A percentile compares a stretch with the other conserved stretches of the same genome.
Conservation (phyloP, 805 yeast species). For the Candida awuae region DNA sequence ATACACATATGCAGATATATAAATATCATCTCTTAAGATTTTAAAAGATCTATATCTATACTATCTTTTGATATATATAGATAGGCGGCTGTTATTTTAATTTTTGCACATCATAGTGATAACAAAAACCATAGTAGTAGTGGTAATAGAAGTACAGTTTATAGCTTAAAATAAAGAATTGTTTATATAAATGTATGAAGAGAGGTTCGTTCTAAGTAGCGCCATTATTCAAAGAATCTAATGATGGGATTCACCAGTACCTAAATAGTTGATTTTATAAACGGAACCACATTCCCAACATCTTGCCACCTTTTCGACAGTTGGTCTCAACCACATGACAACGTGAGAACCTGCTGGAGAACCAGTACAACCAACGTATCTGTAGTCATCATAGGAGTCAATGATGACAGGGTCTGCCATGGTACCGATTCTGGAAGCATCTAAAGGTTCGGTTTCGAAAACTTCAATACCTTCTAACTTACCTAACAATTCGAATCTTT, state of each 20-base stretch:
- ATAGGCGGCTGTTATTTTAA: too few species aligned
- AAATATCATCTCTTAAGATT: too few species aligned
- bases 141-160: too few species aligned
- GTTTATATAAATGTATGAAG: too few species aligned
- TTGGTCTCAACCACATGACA: slow-evolving; percentile 87
- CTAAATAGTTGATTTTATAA: slow-evolving; percentile 80
- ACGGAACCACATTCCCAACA: slow-evolving; percentile 99
- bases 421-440: slow-evolving; percentile 84
- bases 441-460: slow-evolving; percentile 83
- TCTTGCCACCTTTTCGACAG: slow-evolving; percentile 75
- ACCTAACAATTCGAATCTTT: slow-evolving; percentile 90
- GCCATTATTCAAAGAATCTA: slow-evolving; percentile 19
- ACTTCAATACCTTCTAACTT: slow-evolving; percentile 93
- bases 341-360: slow-evolving; percentile 89
- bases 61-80: too few species aligned
- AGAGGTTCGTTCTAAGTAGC: background rate
- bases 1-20: too few species aligned
- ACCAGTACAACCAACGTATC: slow-evolving; percentile 97
- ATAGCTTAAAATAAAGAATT: too few species aligned
- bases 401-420: slow-evolving; percentile 80
- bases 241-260: slow-evolving; percentile 60
- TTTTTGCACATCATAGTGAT: too few species aligned
- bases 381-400: slow-evolving; percentile 84
- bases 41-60: too few species aligned
- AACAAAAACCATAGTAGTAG: too few species aligned